Evolutionary conservation across 148 eudicot species (phyloP).

Genomic region (Persicaria tinctoria): DNA sequence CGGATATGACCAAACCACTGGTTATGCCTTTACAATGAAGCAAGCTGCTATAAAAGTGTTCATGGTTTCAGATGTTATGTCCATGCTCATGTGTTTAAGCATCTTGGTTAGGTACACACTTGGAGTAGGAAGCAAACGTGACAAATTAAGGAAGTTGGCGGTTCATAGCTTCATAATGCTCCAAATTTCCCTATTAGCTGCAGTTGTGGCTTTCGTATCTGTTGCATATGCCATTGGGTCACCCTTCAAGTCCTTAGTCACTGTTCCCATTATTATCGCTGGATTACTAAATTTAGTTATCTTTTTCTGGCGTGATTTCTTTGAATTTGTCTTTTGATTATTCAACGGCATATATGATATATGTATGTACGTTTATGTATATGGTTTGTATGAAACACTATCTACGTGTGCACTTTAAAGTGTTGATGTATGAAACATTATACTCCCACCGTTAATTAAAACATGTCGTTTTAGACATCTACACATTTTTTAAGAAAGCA

Average conservation of each 20-base stretch:
- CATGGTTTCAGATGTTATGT: neutral
- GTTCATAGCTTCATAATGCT: constrained; percentile 1
- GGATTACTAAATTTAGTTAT: neutral
- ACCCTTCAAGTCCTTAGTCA: neutral
- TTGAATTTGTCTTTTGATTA: too few relatives aligned
- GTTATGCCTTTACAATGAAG: neutral
- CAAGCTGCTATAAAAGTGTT: neutral
- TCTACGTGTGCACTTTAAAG: too few relatives aligned
- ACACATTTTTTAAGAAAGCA: too few relatives aligned
- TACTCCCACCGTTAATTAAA: too few relatives aligned
- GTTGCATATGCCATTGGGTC: constrained; percentile 5
- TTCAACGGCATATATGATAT: too few relatives aligned
- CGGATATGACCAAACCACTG: neutral
- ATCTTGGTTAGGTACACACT: neutral
- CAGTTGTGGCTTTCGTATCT: constrained; percentile 13
- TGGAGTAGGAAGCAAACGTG: neutral
- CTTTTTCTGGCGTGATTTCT: neutral
- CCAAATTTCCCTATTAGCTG: constrained; percentile 7
- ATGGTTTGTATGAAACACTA: too few relatives aligned
- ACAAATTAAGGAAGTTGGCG: neutral
- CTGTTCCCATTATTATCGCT: neutral
- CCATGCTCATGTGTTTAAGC: neutral
- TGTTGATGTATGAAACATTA: too few relatives aligned
- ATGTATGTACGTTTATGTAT: too few relatives aligned
- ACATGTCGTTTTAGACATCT: too few relatives aligned